A percentile compares a stretch with the other conserved stretches of the same genome.
These are phyloP conservation scores for Beauveria sp. DNA, from an alignment of 2,329 filamentous ascomycete genomes.

Conservation along the genomic window DNA sequence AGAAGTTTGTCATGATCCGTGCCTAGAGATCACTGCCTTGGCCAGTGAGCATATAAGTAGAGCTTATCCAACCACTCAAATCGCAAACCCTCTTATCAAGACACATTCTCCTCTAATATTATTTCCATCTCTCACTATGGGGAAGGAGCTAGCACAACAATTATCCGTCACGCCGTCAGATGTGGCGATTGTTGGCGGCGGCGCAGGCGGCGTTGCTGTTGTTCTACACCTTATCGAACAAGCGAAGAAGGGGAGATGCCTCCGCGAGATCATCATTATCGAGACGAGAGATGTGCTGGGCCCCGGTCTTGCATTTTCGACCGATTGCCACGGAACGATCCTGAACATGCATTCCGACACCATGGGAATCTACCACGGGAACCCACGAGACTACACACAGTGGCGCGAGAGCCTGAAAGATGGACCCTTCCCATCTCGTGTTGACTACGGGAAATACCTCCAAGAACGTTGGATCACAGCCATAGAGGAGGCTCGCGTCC, in stretches of 20 bases:
- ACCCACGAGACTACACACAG: conserved; percentile 9
- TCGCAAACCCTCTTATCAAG: background rate
- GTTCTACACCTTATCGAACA: conserved; percentile 8
- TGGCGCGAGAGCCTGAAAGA: conserved; percentile 4
- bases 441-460: conserved; percentile 5
- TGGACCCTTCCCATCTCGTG: conserved; percentile 8
- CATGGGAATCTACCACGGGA: conserved; percentile 10
- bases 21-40: too few relatives aligned
- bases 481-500: background rate
- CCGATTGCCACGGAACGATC: conserved; percentile 8
- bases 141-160: conserved; percentile 1
- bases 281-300: background rate
- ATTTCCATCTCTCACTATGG: background rate
- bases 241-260: background rate
- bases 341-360: conserved; percentile 12
- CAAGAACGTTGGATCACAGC: background rate
- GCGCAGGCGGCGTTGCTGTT: conserved; percentile 8
- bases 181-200: conserved; percentile 8
- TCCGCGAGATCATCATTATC: background rate
- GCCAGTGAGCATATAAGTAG: background rate
- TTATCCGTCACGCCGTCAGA: background rate
- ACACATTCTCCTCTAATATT: background rate
- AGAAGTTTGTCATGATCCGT: background rate
- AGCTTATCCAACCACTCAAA: conserved; percentile 4
- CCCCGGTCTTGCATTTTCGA: conserved; percentile 7